These are phyloP conservation scores for Monoraphidium neglectum DNA, from an alignment of 139 green algal species.

Conservation along the genomic window DNA sequence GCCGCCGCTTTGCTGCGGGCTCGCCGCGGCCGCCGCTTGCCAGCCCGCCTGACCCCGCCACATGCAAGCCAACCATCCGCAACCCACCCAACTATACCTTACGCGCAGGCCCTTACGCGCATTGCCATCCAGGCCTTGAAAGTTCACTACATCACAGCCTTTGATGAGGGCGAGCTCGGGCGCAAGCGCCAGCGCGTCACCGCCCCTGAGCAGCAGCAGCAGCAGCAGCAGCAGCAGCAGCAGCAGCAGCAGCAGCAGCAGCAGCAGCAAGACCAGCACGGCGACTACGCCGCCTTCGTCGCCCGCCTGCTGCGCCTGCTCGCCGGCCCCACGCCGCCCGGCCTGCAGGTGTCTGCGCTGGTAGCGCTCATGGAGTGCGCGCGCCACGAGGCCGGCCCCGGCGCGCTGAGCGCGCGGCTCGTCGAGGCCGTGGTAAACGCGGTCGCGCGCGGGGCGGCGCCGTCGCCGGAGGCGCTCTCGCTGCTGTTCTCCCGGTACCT, in stretches of 20 bases:
- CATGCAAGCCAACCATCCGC: neutral
- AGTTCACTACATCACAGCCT: conserved; percentile 54
- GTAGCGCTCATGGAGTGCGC: conserved; percentile 61
- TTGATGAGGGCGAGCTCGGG: conserved; percentile 32
- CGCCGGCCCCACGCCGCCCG: neutral
- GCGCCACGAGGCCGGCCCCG: conserved; percentile 30
- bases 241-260: conserved; percentile 9
- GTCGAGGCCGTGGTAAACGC: conserved; percentile 28
- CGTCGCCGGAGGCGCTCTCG: conserved; percentile 28
- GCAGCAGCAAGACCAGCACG: conserved; percentile 42
- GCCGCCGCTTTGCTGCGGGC: neutral
- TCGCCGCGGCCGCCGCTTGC: neutral
- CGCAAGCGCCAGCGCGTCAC: conserved; percentile 18
- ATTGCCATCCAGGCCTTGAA: conserved; percentile 57
- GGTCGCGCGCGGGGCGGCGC: neutral
- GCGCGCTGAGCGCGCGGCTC: conserved; percentile 40
- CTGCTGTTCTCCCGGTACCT: conserved; percentile 62
- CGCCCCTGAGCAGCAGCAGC: neutral
- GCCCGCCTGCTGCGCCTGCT: conserved; percentile 35
- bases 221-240: conserved; percentile 4
- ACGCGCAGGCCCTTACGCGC: conserved; percentile 18
- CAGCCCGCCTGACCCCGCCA: neutral
- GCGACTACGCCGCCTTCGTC: conserved; percentile 48
- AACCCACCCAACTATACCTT: neutral
- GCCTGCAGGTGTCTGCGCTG: conserved; percentile 55